Conservation (phyloP, 2,329 filamentous ascomycete species). For the Ramichloridium luteum region DNA sequence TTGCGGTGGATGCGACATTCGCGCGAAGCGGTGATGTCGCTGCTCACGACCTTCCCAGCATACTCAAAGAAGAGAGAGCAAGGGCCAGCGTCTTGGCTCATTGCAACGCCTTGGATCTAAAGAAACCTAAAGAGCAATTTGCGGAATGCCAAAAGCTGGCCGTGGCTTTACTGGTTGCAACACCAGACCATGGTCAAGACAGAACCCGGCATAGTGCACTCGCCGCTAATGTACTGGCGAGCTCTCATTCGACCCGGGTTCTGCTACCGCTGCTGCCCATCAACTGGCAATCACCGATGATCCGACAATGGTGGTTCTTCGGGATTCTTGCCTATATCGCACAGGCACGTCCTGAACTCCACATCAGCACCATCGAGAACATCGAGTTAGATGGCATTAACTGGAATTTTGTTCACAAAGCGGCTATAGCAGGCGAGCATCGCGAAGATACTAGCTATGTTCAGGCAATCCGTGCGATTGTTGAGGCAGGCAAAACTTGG, state of each 20-base stretch:
- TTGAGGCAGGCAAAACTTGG: constrained; percentile 63
- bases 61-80: constrained; percentile 60
- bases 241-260: constrained; percentile 78
- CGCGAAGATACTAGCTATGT: constrained; percentile 71
- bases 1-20: constrained; percentile 58
- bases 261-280: constrained; percentile 65
- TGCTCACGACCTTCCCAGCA: constrained; percentile 45
- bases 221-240: constrained; percentile 57
- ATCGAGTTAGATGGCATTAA: constrained; percentile 50
- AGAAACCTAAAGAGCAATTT: constrained; percentile 62
- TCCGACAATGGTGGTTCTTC: constrained; percentile 85
- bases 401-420: constrained; percentile 66
- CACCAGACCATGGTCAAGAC: too few relatives aligned
- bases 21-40: constrained; percentile 50
- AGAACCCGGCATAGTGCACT: constrained; percentile 9
- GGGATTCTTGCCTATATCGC: constrained; percentile 65
- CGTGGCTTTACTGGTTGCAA: constrained; percentile 48
- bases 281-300: constrained; percentile 58
- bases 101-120: constrained; percentile 77
- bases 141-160: constrained; percentile 51
- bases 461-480: constrained; percentile 66
- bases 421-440: constrained; percentile 56
- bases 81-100: constrained; percentile 67
- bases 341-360: constrained; percentile 59
- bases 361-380: constrained; percentile 49